Evolutionary conservation across 345 rosid species (phyloP).

Genomic region (Carallia brachiata): DNA sequence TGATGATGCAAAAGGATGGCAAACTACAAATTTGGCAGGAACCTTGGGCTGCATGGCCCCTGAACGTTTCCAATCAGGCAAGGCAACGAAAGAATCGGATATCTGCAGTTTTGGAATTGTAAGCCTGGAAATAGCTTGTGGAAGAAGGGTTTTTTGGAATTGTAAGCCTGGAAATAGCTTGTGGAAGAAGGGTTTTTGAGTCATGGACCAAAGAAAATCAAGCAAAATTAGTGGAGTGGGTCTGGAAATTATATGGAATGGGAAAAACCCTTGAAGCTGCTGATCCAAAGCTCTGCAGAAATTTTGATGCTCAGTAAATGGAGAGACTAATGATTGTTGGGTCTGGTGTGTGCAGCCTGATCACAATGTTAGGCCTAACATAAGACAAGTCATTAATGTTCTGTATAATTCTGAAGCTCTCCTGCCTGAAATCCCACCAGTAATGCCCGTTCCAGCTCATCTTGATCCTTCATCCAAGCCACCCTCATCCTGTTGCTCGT

Average conservation of each 20-base stretch:
- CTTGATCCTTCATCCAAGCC: too few relatives aligned
- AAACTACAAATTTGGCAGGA: too few relatives aligned
- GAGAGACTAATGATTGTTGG: constrained; percentile 16
- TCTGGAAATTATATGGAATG: not conserved
- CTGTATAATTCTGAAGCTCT: constrained; percentile 3
- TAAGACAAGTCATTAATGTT: constrained; percentile 12
- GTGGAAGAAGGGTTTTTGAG: not conserved
- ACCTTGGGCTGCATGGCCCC: not conserved
- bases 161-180: not conserved
- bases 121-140: not conserved
- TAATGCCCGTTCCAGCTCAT: not conserved
- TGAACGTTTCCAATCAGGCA: not conserved
- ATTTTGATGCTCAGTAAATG: not conserved
- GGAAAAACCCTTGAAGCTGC: not conserved
- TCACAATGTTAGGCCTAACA: not conserved
- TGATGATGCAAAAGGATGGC: too few relatives aligned
- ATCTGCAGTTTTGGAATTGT: constrained; percentile 1
- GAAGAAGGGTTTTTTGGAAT: not conserved
- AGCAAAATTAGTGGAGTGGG: not conserved
- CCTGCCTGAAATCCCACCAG: constrained; percentile 8
- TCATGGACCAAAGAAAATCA: not conserved
- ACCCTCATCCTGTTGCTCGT: too few relatives aligned
- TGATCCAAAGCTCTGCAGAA: not conserved
- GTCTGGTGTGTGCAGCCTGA: constrained; percentile 18
- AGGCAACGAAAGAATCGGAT: not conserved